Base-by-base conservation (phyloP, 2,329 filamentous ascomycete genomes). In the Calycina herbarum region DNA sequence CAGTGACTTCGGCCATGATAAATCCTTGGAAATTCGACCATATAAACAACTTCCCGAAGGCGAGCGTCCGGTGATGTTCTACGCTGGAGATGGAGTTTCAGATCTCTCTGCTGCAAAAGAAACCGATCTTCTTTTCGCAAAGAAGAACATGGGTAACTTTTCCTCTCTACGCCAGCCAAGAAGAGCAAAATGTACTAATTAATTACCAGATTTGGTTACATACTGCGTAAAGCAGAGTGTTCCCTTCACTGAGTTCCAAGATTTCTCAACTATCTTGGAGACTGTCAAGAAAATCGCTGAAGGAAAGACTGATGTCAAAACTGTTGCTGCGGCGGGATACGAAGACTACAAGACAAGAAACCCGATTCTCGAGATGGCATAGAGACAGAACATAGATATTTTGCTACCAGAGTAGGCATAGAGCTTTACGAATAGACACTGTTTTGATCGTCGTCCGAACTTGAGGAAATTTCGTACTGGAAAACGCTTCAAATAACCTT, bases 1-100 rank as follows among this genome's bases (percentile, higher is more conserved):
- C 35, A 76, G 73, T 59, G 71, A 89, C 66, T 96, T 96, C 74
- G 95, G 95, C n/a, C 95, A 99, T 77, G 94, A 99, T 83, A 99
- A 99, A 86, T 94, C 90, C 31, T 82, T 94, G 63, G 92, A 95
- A 76, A 93, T 99, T 74, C 88, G 92, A 70, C 93, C 93, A 61
- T 98, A 98, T 79, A 89, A 90, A 2, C 83, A 87, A 31, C 82
- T 96, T 56, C 88, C 92, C 0, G 82, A 82, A 15, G 77, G 82
- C 38, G 79, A 90, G 74, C 85, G 93, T 54, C 95, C 95, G 1
- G 89, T 87, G 48, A 86, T 98, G 80, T 93, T 98, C 78, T 99
- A 99, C 75, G 94, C 95, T 38, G 95, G 95, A 66, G 94, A 98
- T 73, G 94, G 94, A 59, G 93, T 97, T 4, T 96, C 92, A 2